A percentile compares a stretch with the other conserved stretches of the same genome.
phyloP scores from a whole-genome alignment of 768 basidiomycete species.

The Mycena pura region DNA sequence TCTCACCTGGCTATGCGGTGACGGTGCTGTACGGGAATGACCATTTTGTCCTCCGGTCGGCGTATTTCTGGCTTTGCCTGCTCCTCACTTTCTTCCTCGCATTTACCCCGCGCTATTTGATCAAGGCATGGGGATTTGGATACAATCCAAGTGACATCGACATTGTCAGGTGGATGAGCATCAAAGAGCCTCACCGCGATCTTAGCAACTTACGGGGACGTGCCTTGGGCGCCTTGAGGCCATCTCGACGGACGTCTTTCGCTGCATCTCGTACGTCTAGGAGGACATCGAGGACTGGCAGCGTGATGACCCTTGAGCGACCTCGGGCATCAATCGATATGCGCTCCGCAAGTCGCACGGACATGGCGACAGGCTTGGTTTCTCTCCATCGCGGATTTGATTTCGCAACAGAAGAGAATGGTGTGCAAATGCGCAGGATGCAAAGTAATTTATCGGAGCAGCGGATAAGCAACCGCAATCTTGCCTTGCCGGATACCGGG shows the following conservation, averaged over 20 bases:
- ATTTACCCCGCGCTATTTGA: constrained; percentile 83
- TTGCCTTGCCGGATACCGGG: constrained; percentile 1
- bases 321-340: constrained; percentile 47
- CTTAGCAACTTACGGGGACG: constrained; percentile 42
- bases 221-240: constrained; percentile 39
- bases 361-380: constrained; percentile 85
- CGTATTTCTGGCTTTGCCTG: constrained; percentile 87
- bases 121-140: constrained; percentile 73
- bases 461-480: constrained; percentile 44
- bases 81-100: constrained; percentile 76
- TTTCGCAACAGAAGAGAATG: constrained; percentile 87
- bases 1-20: constrained; percentile 79
- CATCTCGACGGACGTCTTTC: constrained; percentile 27
- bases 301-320: constrained; percentile 45
- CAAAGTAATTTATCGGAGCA: constrained; percentile 80
- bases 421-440: constrained; percentile 84
- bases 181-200: constrained; percentile 70
- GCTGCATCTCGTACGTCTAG: constrained; percentile 43
- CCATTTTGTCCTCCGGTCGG: constrained; percentile 77
- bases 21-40: constrained; percentile 84
- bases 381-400: constrained; percentile 83
- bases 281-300: constrained; percentile 43
- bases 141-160: constrained; percentile 86
- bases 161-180: constrained; percentile 75
- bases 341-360: constrained; percentile 71